Evolutionary conservation across 345 rosid genomes (phyloP).

Genomic region (Ceriops decandra): DNA sequence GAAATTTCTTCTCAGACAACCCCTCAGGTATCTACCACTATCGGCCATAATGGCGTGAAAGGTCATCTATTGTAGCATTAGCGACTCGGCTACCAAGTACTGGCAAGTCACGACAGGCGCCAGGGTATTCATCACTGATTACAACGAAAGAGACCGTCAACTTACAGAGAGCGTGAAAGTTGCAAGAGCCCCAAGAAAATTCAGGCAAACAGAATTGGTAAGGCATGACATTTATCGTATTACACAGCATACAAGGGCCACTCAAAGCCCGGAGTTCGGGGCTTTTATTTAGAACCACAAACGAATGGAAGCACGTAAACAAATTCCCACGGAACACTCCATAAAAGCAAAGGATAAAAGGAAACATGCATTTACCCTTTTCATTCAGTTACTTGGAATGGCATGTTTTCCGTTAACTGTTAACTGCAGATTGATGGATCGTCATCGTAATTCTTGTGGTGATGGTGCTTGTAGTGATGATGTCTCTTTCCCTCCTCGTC

Average conservation of each 20-base stretch:
- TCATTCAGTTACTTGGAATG: conserved; percentile 40
- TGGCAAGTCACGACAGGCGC: no score
- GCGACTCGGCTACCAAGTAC: no score
- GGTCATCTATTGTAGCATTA: no score
- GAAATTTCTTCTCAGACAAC: no score
- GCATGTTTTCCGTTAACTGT: conserved; percentile 30
- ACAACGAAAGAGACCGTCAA: no score
- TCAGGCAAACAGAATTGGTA: no score
- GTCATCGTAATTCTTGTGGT: conserved; percentile 49
- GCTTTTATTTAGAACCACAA: conserved; percentile 5
- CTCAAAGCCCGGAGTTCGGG: conserved; percentile 2
- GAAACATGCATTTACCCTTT: conserved; percentile 37
- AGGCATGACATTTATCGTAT: neutral
- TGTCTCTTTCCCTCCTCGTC: conserved; percentile 49
- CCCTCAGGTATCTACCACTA: no score
- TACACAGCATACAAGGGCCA: neutral
- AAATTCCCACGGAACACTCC: conserved; percentile 5
- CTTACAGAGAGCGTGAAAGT: no score
- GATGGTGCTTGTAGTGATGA: conserved; percentile 45
- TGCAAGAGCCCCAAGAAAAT: no score
- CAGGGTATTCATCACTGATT: no score
- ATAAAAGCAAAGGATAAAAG: neutral
- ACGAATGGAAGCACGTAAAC: neutral
- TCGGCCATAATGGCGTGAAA: no score
- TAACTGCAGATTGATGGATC: conserved; percentile 15